Evolutionary conservation across 768 basidiomycete species (phyloP).

Genomic region (Lactarius psammicola): DNA sequence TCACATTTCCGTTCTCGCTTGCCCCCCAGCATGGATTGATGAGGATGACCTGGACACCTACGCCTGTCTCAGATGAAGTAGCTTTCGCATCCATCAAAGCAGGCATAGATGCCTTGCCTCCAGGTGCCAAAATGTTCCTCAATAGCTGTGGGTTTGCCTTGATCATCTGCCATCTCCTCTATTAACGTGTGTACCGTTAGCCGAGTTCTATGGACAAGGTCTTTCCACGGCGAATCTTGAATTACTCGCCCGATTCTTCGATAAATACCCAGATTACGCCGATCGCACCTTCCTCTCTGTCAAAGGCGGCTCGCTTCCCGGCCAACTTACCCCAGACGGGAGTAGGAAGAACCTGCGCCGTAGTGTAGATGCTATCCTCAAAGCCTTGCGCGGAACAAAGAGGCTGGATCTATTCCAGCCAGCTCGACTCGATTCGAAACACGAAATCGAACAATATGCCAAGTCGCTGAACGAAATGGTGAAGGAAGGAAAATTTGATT

Average conservation of each 20-base stretch:
- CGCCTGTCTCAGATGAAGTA: conserved; percentile 52
- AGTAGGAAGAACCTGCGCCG: conserved; percentile 46
- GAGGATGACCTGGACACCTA: conserved; percentile 56
- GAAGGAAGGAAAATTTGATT: too few species aligned
- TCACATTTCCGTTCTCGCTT: neutral
- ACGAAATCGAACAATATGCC: conserved; percentile 49
- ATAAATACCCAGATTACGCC: too few species aligned
- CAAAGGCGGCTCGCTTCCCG: conserved; percentile 38
- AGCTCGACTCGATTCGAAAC: conserved; percentile 46
- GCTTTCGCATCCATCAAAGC: conserved; percentile 62
- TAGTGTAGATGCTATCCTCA: conserved; percentile 46
- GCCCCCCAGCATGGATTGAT: conserved; percentile 49
- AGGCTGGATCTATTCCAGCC: conserved; percentile 60
- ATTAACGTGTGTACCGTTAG: conserved; percentile 30
- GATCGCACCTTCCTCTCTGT: too few species aligned
- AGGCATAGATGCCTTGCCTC: conserved; percentile 43
- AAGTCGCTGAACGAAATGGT: conserved; percentile 41
- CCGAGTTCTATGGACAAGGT: too few species aligned
- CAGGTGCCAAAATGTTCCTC: too few species aligned
- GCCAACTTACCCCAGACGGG: conserved; percentile 26
- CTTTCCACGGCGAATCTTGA: too few species aligned
- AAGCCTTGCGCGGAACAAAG: conserved; percentile 49
- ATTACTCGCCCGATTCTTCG: too few species aligned
- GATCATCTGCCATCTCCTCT: neutral
- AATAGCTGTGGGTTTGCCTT: conserved; percentile 44